Evolutionary conservation across 1,284 basidiomycete genomes (phyloP), one percentile per base, ranked within the genome.

Genomic region (Ganoderma lingzhi): DNA sequence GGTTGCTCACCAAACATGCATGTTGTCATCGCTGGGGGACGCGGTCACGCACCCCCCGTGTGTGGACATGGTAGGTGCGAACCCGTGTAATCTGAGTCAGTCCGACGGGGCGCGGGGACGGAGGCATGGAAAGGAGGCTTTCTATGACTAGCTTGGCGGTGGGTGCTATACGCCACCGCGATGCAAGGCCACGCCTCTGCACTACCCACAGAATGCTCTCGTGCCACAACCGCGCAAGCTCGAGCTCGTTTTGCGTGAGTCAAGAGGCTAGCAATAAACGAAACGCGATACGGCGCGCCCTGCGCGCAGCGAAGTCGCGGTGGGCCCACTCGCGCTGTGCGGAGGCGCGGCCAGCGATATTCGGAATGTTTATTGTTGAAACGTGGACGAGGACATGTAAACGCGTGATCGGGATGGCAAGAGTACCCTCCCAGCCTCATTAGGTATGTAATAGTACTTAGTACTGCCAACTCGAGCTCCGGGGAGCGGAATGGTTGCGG

Each of bases 281-380:
- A 53, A 53, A 53, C 48, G 12, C 48, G 23, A 53, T 53, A 53
- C 48, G 48, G 28, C 48, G 48, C 48, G 48, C 23, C 23, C 48
- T 53, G 10, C 23, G 48, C 48, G 48, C 48, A 53, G 23, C 48
- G 23, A 9, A 9, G 48, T 53, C 48, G 48, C 23, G 23, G 12
- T 53, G 48, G 48, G 48, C 48, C 48, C 48, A 53, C 48, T 28
- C 23, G 48, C 48, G 17, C 48, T 23, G 48, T 10, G 48, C 48
- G 12, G 12, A 53, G 48, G 48, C 23, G 48, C 48, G 23, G 48
- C 48, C 23, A 14, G 12, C n/a, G 23, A 14, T 53, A 53, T 53
- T 53, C 23, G 23, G 48, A 28, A 30, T 53, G 23, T 53, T 53
- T 28, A 53, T 53, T 53, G 14, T 53, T 53, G 48, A 28, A 53